Evolutionary conservation across 83 land plant genomes (phyloP).

Genomic region (Thuja plicata): DNA sequence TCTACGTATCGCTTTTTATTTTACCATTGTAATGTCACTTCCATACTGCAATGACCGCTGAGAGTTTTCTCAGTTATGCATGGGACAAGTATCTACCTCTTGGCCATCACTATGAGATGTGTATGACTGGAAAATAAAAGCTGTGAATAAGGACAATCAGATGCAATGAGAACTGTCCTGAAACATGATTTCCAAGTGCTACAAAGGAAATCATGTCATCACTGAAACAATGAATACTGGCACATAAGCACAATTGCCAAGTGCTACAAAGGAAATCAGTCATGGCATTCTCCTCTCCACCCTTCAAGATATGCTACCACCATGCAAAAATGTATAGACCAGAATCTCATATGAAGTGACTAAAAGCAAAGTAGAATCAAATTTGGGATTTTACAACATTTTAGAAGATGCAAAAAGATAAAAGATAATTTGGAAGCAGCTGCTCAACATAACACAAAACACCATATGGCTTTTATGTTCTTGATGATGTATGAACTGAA

Average conservation of each 20-base stretch:
- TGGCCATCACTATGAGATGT: neutral
- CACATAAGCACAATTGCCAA: neutral
- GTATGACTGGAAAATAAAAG: neutral
- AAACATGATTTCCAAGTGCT: neutral
- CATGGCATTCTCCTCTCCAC: neutral
- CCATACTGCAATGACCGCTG: neutral
- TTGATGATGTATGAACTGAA: neutral
- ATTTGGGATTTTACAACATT: neutral
- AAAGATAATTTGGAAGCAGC: neutral
- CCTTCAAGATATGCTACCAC: neutral
- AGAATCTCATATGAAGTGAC: neutral
- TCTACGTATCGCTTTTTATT: neutral
- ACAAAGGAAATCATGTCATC: neutral
- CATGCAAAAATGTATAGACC: neutral
- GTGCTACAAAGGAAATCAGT: neutral
- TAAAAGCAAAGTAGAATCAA: neutral
- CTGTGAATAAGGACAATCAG: neutral
- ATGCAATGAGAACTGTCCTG: neutral
- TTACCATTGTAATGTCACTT: neutral
- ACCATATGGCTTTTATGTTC: neutral
- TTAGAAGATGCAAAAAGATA: neutral
- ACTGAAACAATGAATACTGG: neutral
- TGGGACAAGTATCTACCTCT: neutral
- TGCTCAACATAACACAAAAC: neutral
- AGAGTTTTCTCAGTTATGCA: neutral